A percentile compares a stretch with the other conserved stretches of the same genome.
Evolutionary conservation across 2,329 filamentous ascomycete genomes (phyloP).

Genomic region (Diaporthe sp.): DNA sequence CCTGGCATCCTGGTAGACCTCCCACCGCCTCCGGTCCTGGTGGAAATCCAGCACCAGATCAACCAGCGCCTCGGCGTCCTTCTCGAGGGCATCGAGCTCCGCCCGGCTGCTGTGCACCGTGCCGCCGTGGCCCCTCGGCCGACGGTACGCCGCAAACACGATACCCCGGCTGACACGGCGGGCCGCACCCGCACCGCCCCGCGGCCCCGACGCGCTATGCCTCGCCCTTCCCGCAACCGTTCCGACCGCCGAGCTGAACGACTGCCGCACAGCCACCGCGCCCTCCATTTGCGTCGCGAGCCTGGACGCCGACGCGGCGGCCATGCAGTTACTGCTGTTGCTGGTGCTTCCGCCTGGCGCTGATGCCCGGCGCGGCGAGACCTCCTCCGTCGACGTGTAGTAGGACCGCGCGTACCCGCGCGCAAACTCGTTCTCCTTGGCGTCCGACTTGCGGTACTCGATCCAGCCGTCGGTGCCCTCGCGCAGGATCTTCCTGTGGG

Average conservation of each 20-base stretch:
- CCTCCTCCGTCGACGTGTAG: conserved; percentile 51
- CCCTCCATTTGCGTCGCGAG: background rate
- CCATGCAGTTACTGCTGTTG: conserved; percentile 38
- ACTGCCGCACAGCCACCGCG: background rate
- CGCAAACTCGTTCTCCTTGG: conserved; percentile 58
- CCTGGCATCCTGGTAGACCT: conserved; percentile 30
- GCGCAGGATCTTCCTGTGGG: conserved; percentile 63
- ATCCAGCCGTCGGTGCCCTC: conserved; percentile 62
- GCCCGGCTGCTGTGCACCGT: conserved; percentile 51
- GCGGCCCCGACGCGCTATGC: background rate
- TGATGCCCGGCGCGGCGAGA: conserved; percentile 10
- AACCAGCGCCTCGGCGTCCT: conserved; percentile 65
- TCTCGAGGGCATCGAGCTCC: conserved; percentile 60
- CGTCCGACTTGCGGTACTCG: conserved; percentile 61
- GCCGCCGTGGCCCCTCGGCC: conserved; percentile 55
- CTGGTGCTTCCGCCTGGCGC: background rate
- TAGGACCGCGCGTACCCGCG: conserved; percentile 68
- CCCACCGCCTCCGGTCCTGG: conserved; percentile 37
- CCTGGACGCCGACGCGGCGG: conserved; percentile 33
- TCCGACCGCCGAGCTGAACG: background rate
- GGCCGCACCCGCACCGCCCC: background rate
- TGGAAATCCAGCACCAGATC: conserved; percentile 66
- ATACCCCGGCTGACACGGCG: conserved; percentile 61
- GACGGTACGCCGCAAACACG: conserved; percentile 68
- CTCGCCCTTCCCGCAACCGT: conserved; percentile 21